Evolutionary conservation across 805 yeast genomes (phyloP), one percentile per base, ranked within the genome.

Genomic region (Osmozyma mogii): DNA sequence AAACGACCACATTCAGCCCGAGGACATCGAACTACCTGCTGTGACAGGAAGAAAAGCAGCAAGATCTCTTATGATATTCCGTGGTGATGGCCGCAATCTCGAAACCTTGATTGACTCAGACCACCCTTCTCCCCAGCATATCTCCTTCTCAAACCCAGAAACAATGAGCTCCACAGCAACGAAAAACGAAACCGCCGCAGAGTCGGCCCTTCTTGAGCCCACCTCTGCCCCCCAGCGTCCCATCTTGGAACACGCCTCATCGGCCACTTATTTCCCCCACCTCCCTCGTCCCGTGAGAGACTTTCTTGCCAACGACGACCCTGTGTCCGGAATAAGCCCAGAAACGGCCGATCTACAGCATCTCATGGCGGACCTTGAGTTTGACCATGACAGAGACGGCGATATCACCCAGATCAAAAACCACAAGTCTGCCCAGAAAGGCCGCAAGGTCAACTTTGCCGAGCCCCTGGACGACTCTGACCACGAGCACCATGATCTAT

Each of bases 251-350:
- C 83, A 84, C 0, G 71, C 76, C 0, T 74, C 82, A 0, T 73
- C 81, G 2, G 85, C 84, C 1, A 76, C 84, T 1, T 79, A 78
- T 46, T 68, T 75, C 33, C 87, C 87, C 3, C 84, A 78, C 47
- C 68, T 72, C 3, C 71, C 76, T 11, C 22, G n/a, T n/a, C n/a
- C n/a, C n/a, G n/a, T n/a, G n/a, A n/a, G n/a, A n/a, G n/a, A n/a
- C n/a, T n/a, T n/a, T n/a, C n/a, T 25, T 14, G 18, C 36, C 24
- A 17, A 17, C 29, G 24, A 26, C 26, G 34, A 24, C 23, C 13
- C 23, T 8, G 9, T 10, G 8, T 18, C 21, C 32, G 14, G 25
- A 11, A n/a, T 9, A 18, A 9, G 15, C 12, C 10, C 50, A 56
- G 17, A 30, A 23, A 24, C 29, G 17, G 52, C 44, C 36, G 34